Evolutionary conservation across 2,329 filamentous ascomycete species (phyloP).

Genomic region (Pezicula rhizophila): DNA sequence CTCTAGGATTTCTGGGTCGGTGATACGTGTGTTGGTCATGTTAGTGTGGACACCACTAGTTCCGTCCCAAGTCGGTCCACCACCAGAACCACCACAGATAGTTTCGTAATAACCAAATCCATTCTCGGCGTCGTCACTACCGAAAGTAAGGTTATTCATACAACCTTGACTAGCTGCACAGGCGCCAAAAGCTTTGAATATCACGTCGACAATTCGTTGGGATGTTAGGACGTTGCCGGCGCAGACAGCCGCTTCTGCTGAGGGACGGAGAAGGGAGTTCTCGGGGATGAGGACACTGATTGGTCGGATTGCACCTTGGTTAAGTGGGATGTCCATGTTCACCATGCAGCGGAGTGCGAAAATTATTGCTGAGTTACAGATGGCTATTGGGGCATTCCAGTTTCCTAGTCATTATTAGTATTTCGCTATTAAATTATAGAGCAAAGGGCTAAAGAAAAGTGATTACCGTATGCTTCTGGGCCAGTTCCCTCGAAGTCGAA

Average conservation of each 20-base stretch:
- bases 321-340: slow-evolving; percentile 74
- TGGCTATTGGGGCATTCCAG: slow-evolving; percentile 72
- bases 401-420: slow-evolving; percentile 33
- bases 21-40: slow-evolving; percentile 81
- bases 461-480: slow-evolving; percentile 57
- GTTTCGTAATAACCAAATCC: slow-evolving; percentile 84
- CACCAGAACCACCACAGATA: slow-evolving; percentile 69
- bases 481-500: slow-evolving; percentile 75
- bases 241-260: slow-evolving; percentile 68
- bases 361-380: slow-evolving; percentile 76
- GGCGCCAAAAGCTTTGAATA: slow-evolving; percentile 70
- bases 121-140: slow-evolving; percentile 53
- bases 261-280: slow-evolving; percentile 64
- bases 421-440: too few relatives aligned
- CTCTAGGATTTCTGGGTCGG: slow-evolving; percentile 72
- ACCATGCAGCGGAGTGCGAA: slow-evolving; percentile 76
- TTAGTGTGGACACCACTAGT: slow-evolving; percentile 70
- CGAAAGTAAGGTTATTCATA: slow-evolving; percentile 78
- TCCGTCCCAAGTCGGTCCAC: slow-evolving; percentile 65
- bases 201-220: slow-evolving; percentile 74
- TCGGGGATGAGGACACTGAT: slow-evolving; percentile 65
- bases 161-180: slow-evolving; percentile 73
- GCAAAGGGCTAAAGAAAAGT: too few relatives aligned
- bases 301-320: slow-evolving; percentile 73
- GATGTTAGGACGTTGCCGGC: slow-evolving; percentile 74